These are phyloP conservation scores for Acanthamoeba royreba DNA, from an alignment of 208 protist species.

Conservation along the genomic window DNA sequence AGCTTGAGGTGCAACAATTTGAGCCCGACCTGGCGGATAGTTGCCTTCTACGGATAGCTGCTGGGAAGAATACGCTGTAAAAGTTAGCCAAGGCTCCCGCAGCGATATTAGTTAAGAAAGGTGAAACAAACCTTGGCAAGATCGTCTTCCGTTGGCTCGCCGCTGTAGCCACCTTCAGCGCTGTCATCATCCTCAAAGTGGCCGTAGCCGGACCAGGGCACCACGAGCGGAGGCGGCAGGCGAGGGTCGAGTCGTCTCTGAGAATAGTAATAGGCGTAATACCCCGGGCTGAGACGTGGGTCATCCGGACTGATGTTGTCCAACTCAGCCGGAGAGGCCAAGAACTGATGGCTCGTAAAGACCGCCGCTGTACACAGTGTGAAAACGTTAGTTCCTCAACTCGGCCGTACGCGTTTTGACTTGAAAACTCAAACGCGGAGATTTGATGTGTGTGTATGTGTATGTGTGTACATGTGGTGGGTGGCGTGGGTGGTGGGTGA, in stretches of 20 bases:
- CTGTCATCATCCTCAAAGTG: background rate
- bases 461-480: no score
- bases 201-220: constrained; percentile 26
- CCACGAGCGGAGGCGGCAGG: constrained; percentile 37
- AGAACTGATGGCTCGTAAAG: background rate
- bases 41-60: background rate
- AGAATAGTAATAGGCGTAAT: constrained; percentile 47
- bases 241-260: constrained; percentile 47
- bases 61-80: background rate
- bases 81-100: background rate
- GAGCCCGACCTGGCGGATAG: background rate
- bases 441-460: no score
- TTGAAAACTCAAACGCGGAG: no score
- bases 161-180: background rate
- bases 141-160: background rate
- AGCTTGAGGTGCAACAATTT: background rate
- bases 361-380: background rate
- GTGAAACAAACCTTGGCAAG: background rate
- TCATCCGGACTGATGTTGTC: background rate
- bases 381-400: background rate
- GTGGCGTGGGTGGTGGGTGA: no score
- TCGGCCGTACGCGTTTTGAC: background rate
- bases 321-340: background rate
- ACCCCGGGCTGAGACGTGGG: constrained; percentile 7
- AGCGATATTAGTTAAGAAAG: background rate